phyloP scores from a whole-genome alignment of 2,329 filamentous ascomycete species.

The Colletotrichum scovillei region DNA sequence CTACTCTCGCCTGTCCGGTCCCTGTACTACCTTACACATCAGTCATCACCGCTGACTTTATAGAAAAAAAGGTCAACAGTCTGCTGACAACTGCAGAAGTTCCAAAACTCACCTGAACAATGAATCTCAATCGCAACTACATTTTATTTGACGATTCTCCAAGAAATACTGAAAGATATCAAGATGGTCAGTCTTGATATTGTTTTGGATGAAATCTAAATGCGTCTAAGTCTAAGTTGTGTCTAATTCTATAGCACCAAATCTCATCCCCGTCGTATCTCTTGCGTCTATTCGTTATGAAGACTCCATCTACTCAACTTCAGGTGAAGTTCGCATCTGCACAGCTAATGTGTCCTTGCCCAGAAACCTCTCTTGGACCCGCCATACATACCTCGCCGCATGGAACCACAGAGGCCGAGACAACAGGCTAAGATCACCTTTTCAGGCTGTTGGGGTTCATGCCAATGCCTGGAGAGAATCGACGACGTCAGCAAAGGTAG shows the following conservation, averaged over 20 bases:
- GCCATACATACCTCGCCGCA: neutral
- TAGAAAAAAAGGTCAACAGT: too few relatives aligned
- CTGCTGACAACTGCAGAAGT: too few relatives aligned
- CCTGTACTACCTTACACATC: too few relatives aligned
- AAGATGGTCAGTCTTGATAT: neutral
- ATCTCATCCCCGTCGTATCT: neutral
- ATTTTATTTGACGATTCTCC: too few relatives aligned
- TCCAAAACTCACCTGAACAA: too few relatives aligned
- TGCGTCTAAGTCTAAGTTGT: neutral
- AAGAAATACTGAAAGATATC: too few relatives aligned
- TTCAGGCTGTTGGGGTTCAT: neutral
- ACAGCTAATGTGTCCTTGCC: too few relatives aligned
- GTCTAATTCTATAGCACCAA: neutral
- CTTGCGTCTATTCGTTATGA: neutral
- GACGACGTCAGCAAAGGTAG: conserved; percentile 46
- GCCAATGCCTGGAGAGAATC: neutral
- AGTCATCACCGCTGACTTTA: too few relatives aligned
- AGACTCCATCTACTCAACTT: neutral
- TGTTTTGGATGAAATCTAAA: neutral
- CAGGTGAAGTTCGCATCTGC: neutral
- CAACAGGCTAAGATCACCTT: neutral
- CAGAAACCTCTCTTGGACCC: neutral
- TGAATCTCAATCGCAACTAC: too few relatives aligned
- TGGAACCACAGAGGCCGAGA: neutral
- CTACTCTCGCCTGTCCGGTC: too few relatives aligned